Evolutionary conservation across 2,329 filamentous ascomycete genomes (phyloP).

Genomic region (Bipolaris bicolor): DNA sequence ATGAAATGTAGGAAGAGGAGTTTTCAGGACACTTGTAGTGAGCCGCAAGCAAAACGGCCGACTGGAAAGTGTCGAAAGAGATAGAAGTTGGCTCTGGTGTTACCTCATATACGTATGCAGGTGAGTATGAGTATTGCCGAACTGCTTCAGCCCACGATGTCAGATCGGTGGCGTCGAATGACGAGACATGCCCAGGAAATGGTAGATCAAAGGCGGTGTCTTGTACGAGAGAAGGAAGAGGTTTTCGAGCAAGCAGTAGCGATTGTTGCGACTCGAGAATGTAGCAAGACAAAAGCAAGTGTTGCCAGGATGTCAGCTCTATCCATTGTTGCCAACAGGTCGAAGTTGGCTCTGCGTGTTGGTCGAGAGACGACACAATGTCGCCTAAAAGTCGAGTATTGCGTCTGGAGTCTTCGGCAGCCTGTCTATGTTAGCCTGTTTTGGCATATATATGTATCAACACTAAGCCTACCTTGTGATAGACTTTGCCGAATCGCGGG

Average conservation of each 20-base stretch:
- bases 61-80: conserved; percentile 45
- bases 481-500: conserved; percentile 47
- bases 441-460: neutral
- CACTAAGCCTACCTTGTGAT: conserved; percentile 36
- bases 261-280: conserved; percentile 51
- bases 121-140: conserved; percentile 28
- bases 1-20: conserved; percentile 19
- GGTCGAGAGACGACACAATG: conserved; percentile 20
- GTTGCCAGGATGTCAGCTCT: conserved; percentile 39
- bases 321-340: conserved; percentile 46
- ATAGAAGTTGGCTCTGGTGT: conserved; percentile 13
- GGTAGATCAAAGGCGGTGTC: conserved; percentile 44
- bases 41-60: conserved; percentile 46
- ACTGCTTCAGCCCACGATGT: conserved; percentile 31
- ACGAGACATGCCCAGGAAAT: conserved; percentile 40
- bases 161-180: conserved; percentile 47
- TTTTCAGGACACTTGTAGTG: conserved; percentile 36
- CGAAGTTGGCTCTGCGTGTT: conserved; percentile 28
- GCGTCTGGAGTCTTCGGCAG: conserved; percentile 27
- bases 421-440: conserved; percentile 26
- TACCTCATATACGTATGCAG: conserved; percentile 36
- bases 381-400: conserved; percentile 26
- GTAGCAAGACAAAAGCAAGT: conserved; percentile 51
- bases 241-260: conserved; percentile 36
- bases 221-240: conserved; percentile 25